phyloP scores from a whole-genome alignment of 371 early-diverging fungal genomes.

The Choanephora cucurbitarum region DNA sequence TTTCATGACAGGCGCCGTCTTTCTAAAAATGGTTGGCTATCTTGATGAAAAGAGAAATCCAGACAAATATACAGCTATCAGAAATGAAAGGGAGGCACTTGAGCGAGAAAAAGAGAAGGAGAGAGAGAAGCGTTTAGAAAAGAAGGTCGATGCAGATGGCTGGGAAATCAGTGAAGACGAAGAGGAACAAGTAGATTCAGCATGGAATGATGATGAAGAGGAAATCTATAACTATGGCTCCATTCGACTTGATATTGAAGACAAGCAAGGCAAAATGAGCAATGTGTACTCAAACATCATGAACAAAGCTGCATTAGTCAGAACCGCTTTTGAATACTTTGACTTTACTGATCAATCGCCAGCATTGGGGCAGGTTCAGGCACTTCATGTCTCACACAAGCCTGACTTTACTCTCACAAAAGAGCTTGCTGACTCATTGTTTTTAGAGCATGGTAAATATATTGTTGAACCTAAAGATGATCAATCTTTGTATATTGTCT shows the following conservation, averaged over 20 bases:
- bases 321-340: conserved; percentile 40
- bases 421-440: conserved; percentile 8
- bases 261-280: conserved; percentile 14
- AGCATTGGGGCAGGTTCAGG: conserved; percentile 14
- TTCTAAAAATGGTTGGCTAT: conserved; percentile 35
- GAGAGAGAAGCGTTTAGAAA: conserved; percentile 8
- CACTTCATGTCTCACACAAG: conserved; percentile 16
- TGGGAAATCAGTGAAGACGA: conserved; percentile 46
- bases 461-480: conserved; percentile 29
- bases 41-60: conserved; percentile 23
- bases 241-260: conserved; percentile 22
- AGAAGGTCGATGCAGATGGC: conserved; percentile 24
- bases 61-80: conserved; percentile 10
- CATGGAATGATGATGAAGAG: conserved; percentile 27
- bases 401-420: not conserved
- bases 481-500: conserved; percentile 33
- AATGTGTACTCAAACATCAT: conserved; percentile 19
- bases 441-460: conserved; percentile 28
- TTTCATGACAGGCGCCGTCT: conserved; percentile 73
- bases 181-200: conserved; percentile 22
- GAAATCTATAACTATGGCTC: conserved; percentile 48
- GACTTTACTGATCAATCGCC: conserved; percentile 34
- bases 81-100: conserved; percentile 7
- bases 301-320: conserved; percentile 40
- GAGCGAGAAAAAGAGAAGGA: conserved; percentile 23